Evolutionary conservation across 352 stramenopile species (phyloP), one percentile per base, ranked within the genome.

Genomic region (Globisporangium middletonii): DNA sequence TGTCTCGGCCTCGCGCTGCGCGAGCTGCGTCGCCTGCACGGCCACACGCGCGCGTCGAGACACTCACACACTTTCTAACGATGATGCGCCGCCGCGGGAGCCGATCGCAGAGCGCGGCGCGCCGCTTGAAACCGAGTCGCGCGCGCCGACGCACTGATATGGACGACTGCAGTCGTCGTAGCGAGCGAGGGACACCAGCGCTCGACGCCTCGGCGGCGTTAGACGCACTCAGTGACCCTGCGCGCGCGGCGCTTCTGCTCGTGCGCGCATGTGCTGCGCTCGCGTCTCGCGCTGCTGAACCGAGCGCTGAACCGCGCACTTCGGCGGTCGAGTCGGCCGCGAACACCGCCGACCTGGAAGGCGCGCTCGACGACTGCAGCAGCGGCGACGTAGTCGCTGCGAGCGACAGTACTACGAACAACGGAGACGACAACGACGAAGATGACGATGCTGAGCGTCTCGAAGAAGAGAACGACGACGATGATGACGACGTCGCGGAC

Each of bases 401-500:
- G 4, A 35, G 30, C 8, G 30, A 8, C 2, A 8, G 30, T 8
- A 35, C 30, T 35, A 35, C 30, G 30, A 35, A 8, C 30, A 8
- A 5, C 8, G 30, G 30, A 35, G 30, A 35, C 2, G 50, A 43
- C 16, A 37, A 44, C 35, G 63, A 58, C 3, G 47, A 57, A 28
- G 59, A 67, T 13, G 59, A 69, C n/a, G 59, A 69, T 1, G 56
- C 52, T 8, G 63, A 69, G 66, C 59, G 59, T 18, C 43, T 63
- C 6, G 58, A 65, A 41, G 53, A 67, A 23, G 62, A 64, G 41
- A 57, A 65, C 11, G 76, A 78, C 28, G 72, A 81, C 18, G 72
- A 87, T 12, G 78, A 83, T 8, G 69, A 70, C n/a, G 73, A 80
- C 18, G 71, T 73, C 8, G 71, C 64, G 9, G 71, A 63, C 38